These are phyloP conservation scores for Blastosporella zonata DNA, from an alignment of 1,284 basidiomycete genomes.

Conservation along the genomic window DNA sequence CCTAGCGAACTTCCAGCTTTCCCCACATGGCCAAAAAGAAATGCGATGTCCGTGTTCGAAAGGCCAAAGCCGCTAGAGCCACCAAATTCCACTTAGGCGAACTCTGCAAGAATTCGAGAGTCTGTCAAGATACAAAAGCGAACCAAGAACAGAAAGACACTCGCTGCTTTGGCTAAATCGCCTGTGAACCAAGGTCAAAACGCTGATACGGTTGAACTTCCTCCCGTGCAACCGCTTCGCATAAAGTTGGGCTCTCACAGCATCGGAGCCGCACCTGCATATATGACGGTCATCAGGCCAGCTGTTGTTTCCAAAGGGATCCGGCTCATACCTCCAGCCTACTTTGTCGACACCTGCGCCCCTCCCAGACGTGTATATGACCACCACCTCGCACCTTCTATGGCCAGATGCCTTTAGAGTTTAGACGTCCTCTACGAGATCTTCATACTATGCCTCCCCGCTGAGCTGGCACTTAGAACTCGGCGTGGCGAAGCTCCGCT, in stretches of 20 bases:
- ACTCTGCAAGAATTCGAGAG: neutral
- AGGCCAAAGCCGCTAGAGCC: too few relatives aligned
- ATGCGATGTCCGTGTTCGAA: too few relatives aligned
- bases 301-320: neutral
- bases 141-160: neutral
- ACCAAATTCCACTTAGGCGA: neutral
- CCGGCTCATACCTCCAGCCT: slow-evolving; percentile 1
- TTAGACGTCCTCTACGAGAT: slow-evolving; percentile 7
- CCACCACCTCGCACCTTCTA: neutral
- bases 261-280: neutral
- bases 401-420: neutral
- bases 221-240: neutral
- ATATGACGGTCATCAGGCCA: neutral
- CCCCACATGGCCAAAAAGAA: too few relatives aligned
- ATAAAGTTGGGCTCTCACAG: neutral
- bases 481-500: slow-evolving; percentile 3
- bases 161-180: neutral
- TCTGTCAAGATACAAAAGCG: neutral
- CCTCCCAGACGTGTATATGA: neutral
- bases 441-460: slow-evolving; percentile 5
- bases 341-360: neutral
- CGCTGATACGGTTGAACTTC: neutral
- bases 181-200: neutral
- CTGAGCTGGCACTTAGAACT: neutral
- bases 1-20: too few relatives aligned